Evolutionary conservation across 495 filamentous ascomycete genomes (phyloP).

Genomic region (Viridothelium virens): DNA sequence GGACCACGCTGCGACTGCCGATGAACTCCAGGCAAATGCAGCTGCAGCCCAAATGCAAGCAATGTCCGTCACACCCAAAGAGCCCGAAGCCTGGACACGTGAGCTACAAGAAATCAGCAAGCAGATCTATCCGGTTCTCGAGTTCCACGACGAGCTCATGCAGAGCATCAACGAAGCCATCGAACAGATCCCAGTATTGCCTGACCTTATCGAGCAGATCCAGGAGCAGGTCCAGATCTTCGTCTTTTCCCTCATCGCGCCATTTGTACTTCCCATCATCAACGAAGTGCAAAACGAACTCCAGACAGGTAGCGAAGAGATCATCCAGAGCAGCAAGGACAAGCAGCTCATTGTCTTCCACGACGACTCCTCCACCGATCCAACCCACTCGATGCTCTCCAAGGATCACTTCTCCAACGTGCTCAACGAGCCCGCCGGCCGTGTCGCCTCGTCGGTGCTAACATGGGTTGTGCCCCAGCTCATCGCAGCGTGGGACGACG

Average conservation of each 20-base stretch:
- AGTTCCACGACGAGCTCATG: slow-evolving; percentile 84
- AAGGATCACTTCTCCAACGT: slow-evolving; percentile 80
- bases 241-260: slow-evolving; percentile 77
- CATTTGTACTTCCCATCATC: slow-evolving; percentile 78
- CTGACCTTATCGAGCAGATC: slow-evolving; percentile 68
- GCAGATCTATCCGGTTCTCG: slow-evolving; percentile 75
- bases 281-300: slow-evolving; percentile 77
- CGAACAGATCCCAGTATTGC: slow-evolving; percentile 70
- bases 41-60: slow-evolving; percentile 56
- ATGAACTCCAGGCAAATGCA: slow-evolving; percentile 43
- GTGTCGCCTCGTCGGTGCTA: slow-evolving; percentile 65
- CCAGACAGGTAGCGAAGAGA: slow-evolving; percentile 71
- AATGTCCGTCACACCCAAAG: slow-evolving; percentile 56
- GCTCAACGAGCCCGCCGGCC: slow-evolving; percentile 82
- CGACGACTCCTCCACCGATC: slow-evolving; percentile 65
- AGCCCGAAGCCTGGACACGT: slow-evolving; percentile 66
- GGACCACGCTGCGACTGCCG: slow-evolving; percentile 59
- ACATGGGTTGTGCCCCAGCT: slow-evolving; percentile 79
- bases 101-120: slow-evolving; percentile 58
- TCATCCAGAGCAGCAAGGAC: slow-evolving; percentile 70
- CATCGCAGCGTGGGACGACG: slow-evolving; percentile 78
- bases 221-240: slow-evolving; percentile 66
- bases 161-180: slow-evolving; percentile 66
- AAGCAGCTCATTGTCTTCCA: slow-evolving; percentile 79
- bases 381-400: slow-evolving; percentile 91